Evolutionary conservation across 495 filamentous ascomycete species (phyloP), one percentile per base, ranked within the genome.

Genomic region (Glonium stellatum): DNA sequence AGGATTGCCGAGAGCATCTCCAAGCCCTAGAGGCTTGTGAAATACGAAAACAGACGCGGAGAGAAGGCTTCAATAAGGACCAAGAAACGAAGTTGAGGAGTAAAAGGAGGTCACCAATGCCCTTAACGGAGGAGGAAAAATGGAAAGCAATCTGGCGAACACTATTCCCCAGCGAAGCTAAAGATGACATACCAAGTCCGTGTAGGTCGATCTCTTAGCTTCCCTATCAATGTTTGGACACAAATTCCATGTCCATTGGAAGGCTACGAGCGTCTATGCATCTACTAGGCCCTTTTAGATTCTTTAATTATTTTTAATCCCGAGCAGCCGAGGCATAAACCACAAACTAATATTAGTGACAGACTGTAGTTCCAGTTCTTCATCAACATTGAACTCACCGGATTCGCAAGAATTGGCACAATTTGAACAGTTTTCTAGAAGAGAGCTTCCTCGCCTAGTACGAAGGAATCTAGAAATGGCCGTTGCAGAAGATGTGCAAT

Each of bases 341-440:
- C 1, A 1, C 9, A 10, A 5, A 15, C 44, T 48, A n/a, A 48
- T 48, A 15, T 48, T n/a, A 1, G 1, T 22, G 5, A 9, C 13
- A 48, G 44, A 48, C 13, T 48, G 44, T 48, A 15, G 22, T 15
- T 22, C 44, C 9, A 48, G 44, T 15, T n/a, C 13, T 12, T n/a
- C 44, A 22, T 15, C 5, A 22, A 48, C 15, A 5, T 18, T 10
- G 22, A 48, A n/a, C 13, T 48, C 44, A 10, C 44, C 44, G 0
- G 5, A 22, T 13, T 55, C 53, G 13, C 42, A 57, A 34, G 54
- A 61, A 42, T 31, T 61, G 2, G 59, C 47, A 5, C 54, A 46
- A 0, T 62, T 57, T 27, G 60, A 62, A 35, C 44, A 52, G 25
- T 62, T 58, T 51, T 48, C 57, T 15, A 44, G 60, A 23, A 25